These are phyloP conservation scores for Meyerozyma sp. DNA, from an alignment of 1,139 yeast genomes.

Conservation along the genomic window DNA sequence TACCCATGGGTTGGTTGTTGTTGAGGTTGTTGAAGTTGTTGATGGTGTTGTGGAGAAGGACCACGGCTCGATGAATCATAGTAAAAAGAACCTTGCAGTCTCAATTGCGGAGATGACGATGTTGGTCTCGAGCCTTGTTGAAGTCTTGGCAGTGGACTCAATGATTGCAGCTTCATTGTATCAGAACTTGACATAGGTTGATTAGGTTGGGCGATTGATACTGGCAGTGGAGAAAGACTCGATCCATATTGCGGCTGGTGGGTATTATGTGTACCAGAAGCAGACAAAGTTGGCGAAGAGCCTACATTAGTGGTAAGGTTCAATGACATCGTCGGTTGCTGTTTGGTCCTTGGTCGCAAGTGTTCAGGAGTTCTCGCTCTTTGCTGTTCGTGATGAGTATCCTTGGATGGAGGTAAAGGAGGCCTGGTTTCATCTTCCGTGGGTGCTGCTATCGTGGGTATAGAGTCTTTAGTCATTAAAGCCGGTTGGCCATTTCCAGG, in stretches of 20 bases:
- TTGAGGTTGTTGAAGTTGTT: constrained; percentile 1
- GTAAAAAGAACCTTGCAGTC: not conserved
- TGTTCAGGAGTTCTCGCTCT: not conserved
- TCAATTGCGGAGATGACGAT: not conserved
- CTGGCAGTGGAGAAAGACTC: not conserved
- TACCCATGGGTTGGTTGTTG: constrained; percentile 1
- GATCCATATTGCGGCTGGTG: too few relatives aligned
- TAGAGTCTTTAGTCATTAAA: not conserved
- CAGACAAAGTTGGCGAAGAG: too few relatives aligned
- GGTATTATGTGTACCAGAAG: too few relatives aligned
- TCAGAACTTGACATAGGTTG: not conserved
- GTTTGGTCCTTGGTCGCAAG: not conserved
- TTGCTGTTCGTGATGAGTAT: not conserved
- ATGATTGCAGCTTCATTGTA: not conserved
- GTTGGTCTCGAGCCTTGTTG: not conserved
- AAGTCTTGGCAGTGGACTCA: not conserved
- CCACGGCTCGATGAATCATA: not conserved
- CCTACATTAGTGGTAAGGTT: too few relatives aligned
- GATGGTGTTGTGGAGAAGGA: not conserved
- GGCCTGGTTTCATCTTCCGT: not conserved
- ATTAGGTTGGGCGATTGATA: not conserved
- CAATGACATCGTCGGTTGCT: not conserved
- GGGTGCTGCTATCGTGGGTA: not conserved
- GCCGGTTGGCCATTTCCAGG: not conserved
- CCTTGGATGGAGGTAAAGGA: not conserved